Base-by-base conservation (phyloP, 2,329 filamentous ascomycete genomes). In the Trichophyton schoenleinii region DNA sequence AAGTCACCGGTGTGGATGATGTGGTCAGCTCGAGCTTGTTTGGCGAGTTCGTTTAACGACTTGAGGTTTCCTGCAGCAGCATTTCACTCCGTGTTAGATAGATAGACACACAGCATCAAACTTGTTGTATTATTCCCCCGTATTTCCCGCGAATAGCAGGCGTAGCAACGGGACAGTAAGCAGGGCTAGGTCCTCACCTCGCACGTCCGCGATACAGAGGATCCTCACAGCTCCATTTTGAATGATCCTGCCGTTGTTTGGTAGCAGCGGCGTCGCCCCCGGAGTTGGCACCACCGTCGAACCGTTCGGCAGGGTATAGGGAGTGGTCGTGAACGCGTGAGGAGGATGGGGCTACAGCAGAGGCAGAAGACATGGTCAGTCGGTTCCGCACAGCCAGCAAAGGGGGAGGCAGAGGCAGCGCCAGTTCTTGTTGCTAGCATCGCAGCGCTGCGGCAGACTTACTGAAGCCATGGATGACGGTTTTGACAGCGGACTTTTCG, bases 1-100 rank as follows among this genome's bases (percentile, higher is more conserved):
- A 99, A 99, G 75, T 99, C 94, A 75, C 94, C 94, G 20, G 94
- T 99, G 77, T 99, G 94, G 71, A 99, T 91, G 75, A 99, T 96
- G 78, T 96, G 91, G 77, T 96, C 91, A 69, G 94, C 94, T 73
- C 88, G 88, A 65, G 94, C 92, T 73, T 94, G 88, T 76, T 89
- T 95, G 66, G 94, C 94, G 64, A 99, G 87, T 64, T 97, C 91
- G 78, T 99, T 99, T 70, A 99, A 81, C 67, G 94, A 96, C 77
- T 87, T 86, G 68, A 99, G 80, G 75, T 97, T 96, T 76, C 94
- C 94, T 99, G 68, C 60, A 61, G 11, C 9, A 42, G 13, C 41
- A 44, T 44, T 44, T 44, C 5, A 44, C n/a, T 18, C 38, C 38
- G 6, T 44, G 15, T 44, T 44, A 38, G 34, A 38, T 13, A 38